Evolutionary conservation across 495 filamentous ascomycete genomes (phyloP), one percentile per base, ranked within the genome.

Genomic region (Penicillium steckii): DNA sequence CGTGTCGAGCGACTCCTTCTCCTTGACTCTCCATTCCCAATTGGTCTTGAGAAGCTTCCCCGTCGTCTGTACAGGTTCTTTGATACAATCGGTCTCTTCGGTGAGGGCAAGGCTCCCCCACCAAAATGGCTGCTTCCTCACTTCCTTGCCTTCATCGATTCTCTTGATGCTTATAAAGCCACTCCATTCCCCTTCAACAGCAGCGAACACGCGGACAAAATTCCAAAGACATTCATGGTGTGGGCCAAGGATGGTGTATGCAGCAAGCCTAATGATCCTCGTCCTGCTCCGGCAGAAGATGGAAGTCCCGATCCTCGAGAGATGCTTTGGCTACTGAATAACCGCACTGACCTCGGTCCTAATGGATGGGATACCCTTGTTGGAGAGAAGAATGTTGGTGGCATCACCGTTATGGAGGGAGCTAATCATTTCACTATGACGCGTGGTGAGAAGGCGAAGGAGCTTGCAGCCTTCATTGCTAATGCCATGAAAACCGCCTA

Each of bases 231-330:
- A 9, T 83, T 78, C 62, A 67, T 84, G 38, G 85, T 93, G 58
- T 95, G 88, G 88, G 87, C 85, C 55, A 83, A 85, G 63, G 88
- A 93, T 44, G 90, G 90, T 46, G 86, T 94, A 2, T 91, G 87
- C 75, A 80, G 84, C 40, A 75, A 80, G 23, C 84, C 85, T 1
- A 79, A 71, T 10, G 88, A 89, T 62, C 85, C 85, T 8, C 79
- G 84, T 37, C 85, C 85, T 3, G 85, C 87, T 50, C 87, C 88
- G 3, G 81, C 82, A 27, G 76, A 80, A 41, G 83, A 85, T 62
- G 81, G 88, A 53, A 73, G 68, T 52, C 54, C 63, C 7, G 71
- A 75, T 50, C 68, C 68, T 2, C 57, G 66, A 8, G 79, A 93
- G 70, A 89, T 89, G 62, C 71, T 82, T 50, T 95, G 89, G 84